Percentiles rank a stretch among this genome's conserved stretches.
Evolutionary conservation across 257 asterid genomes (phyloP).

Genomic region (Solanum clarkiae): DNA sequence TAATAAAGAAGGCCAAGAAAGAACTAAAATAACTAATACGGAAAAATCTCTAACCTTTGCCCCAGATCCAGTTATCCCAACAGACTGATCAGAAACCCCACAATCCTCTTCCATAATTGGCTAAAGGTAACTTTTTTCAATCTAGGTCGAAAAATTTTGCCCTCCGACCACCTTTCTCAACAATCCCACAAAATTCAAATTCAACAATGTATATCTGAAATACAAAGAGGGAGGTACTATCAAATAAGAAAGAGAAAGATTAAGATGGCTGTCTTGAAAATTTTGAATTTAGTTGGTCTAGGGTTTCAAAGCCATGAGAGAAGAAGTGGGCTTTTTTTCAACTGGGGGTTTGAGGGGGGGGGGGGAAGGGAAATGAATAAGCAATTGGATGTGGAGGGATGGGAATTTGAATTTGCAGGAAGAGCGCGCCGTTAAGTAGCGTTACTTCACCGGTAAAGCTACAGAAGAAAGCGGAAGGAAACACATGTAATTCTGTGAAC

Average conservation of each 20-base stretch:
- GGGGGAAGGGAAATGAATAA: not conserved
- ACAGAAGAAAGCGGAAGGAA: not conserved
- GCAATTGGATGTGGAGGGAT: not conserved
- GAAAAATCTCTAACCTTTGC: constrained; percentile 4
- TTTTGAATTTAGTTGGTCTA: not conserved
- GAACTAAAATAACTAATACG: not conserved
- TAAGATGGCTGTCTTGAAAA: not conserved
- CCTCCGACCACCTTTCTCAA: not conserved
- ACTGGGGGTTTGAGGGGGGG: not conserved
- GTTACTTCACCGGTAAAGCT: not conserved
- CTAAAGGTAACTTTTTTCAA: not conserved
- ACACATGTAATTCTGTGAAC: not conserved
- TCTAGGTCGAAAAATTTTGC: not conserved
- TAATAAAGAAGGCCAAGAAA: not conserved
- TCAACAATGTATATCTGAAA: not conserved
- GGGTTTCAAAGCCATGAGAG: not conserved
- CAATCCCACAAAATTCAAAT: not conserved
- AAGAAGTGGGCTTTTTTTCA: not conserved
- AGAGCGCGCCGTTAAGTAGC: constrained; percentile 14
- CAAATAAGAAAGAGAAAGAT: not conserved
- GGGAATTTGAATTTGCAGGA: constrained; percentile 16
- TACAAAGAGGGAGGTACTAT: not conserved
- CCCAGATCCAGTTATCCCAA: constrained; percentile 18
- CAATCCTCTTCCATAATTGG: constrained; percentile 7
- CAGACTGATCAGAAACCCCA: constrained; percentile 1